Base-by-base conservation (phyloP, 1,139 yeast genomes). In the Yamadazyma dendronema region DNA sequence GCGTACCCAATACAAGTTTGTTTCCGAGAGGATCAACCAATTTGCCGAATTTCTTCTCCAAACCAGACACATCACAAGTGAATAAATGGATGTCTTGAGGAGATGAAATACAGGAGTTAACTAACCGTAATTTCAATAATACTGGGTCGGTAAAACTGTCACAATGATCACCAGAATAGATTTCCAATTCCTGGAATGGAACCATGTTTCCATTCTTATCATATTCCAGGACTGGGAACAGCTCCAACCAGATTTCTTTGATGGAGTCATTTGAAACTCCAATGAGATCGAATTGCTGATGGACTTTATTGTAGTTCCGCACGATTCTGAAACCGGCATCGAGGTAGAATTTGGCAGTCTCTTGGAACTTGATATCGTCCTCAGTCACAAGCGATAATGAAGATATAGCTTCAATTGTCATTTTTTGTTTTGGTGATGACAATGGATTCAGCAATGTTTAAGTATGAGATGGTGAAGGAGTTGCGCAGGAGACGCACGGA, bases 241-340 rank as follows among this genome's bases (percentile, higher is more conserved):
- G 65, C 52, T 83, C 85, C 33, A 84, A 55, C 92, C 94, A 84
- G 30, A 77, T 61, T 58, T 84, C 94, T 46, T 70, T 72, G 36
- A 80, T 52, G 1, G 89, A 82, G 46, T 81, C 86, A 41, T 67
- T 69, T 15, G 87, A 75, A 30, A 84, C 67, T 3, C 90, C 90
- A 33, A 62, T 49, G 55, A 52, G 40, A 52, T 57, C 37, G 61
- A 60, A 42, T 57, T 59, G 17, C 56, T 64, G 33, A 56, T 59
- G 28, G 61, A 50, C 54, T 75, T 81, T 42, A 74, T 64, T 44
- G 57, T 67, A 80, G 46, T 65, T 72, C 49, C 79, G 79, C 37
- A 79, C 71, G 28, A 79, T 63, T 28, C 74, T 62, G 54, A 83
- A 83, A 19, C 88, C 88, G 37, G 83, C 62, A 14, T 57, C 45